phyloP scores from a whole-genome alignment of 2,329 filamentous ascomycete genomes.

The Colletotrichum echinochloae region DNA sequence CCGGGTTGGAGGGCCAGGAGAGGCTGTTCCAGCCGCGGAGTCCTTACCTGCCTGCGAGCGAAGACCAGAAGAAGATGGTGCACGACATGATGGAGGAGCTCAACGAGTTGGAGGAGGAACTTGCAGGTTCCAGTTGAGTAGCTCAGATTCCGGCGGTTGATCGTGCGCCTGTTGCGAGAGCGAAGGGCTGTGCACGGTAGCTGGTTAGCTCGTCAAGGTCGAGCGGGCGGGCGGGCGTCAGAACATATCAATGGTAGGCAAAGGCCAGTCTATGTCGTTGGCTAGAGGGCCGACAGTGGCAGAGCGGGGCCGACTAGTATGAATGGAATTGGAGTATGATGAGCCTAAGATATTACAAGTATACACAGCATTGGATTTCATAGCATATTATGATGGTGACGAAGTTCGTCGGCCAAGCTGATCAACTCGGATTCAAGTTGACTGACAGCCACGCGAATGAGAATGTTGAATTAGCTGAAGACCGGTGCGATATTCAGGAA shows the following conservation, averaged over 20 bases:
- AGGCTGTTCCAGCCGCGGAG: conserved; percentile 68
- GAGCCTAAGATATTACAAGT: conserved; percentile 1
- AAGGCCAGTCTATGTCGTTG: neutral
- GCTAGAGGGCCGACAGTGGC: neutral
- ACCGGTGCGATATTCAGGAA: neutral
- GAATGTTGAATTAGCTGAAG: neutral
- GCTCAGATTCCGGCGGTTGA: neutral
- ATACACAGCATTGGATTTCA: neutral
- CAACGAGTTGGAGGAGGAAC: conserved; percentile 57
- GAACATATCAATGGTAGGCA: neutral
- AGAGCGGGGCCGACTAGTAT: neutral
- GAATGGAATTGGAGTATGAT: neutral
- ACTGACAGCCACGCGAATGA: neutral
- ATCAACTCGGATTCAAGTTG: too few species aligned
- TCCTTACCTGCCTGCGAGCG: conserved; percentile 67
- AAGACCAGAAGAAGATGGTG: conserved; percentile 58
- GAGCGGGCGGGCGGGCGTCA: neutral
- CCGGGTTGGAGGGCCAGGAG: conserved; percentile 70
- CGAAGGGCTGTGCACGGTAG: neutral
- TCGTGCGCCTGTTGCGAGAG: neutral
- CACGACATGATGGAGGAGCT: conserved; percentile 55
- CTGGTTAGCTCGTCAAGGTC: neutral
- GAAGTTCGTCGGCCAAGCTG: neutral
- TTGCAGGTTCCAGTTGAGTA: conserved; percentile 25
- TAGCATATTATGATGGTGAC: too few species aligned